phyloP scores from a whole-genome alignment of 2,329 filamentous ascomycete species.

The Fusarium sp. region DNA sequence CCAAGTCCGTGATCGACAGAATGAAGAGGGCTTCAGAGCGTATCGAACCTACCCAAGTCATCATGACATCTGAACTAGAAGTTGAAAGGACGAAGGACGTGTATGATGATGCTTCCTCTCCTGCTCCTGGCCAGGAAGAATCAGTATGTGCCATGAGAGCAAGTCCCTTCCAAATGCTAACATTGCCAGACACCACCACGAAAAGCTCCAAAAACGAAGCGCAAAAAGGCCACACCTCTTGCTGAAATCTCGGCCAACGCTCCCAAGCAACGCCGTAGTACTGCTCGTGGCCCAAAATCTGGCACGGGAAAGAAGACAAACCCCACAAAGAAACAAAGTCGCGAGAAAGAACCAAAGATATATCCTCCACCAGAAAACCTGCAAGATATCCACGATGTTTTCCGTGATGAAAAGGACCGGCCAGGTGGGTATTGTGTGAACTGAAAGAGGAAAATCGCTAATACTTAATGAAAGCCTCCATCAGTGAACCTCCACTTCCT shows the following conservation, averaged over 20 bases:
- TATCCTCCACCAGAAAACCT: conserved; percentile 30
- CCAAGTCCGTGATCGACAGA: conserved; percentile 72
- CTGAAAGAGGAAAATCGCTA: conserved; percentile 10
- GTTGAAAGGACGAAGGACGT: conserved; percentile 65
- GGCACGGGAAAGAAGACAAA: conserved; percentile 31
- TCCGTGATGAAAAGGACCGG: conserved; percentile 43
- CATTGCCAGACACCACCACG: conserved; percentile 42
- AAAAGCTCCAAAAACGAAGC: conserved; percentile 44
- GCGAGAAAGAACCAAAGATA: conserved; percentile 13
- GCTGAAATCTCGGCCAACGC: conserved; percentile 50
- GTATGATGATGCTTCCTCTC: conserved; percentile 68
- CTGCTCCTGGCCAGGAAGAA: conserved; percentile 50
- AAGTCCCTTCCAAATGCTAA: conserved; percentile 9
- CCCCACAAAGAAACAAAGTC: conserved; percentile 24
- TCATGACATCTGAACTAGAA: conserved; percentile 65
- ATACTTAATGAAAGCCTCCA: conserved; percentile 34
- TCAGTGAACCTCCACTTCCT: conserved; percentile 36
- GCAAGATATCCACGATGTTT: conserved; percentile 44
- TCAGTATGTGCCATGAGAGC: conserved; percentile 52
- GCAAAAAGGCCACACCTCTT: conserved; percentile 47
- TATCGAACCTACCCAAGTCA: conserved; percentile 71
- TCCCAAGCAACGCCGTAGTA: conserved; percentile 42
- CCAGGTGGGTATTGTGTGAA: conserved; percentile 35
- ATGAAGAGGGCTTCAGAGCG: conserved; percentile 72
- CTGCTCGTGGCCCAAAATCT: conserved; percentile 26